Conservation (phyloP, 2,329 filamentous ascomycete species). For the Colletotrichum nymphaeae region DNA sequence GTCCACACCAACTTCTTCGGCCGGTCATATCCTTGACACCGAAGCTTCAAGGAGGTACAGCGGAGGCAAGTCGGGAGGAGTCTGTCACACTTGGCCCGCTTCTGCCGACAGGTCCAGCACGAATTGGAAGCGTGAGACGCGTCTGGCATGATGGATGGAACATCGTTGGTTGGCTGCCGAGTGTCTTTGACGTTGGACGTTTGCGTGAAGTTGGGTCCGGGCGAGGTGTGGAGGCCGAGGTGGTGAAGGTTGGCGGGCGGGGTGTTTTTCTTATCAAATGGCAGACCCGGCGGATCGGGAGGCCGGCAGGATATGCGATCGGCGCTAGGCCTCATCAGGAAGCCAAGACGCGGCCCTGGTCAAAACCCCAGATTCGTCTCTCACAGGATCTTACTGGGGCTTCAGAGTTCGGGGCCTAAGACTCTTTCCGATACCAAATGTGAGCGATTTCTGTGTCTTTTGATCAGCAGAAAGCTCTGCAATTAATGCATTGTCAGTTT, state of each 20-base stretch:
- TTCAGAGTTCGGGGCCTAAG: no score
- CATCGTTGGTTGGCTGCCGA: conserved; percentile 5
- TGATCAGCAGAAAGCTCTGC: no score
- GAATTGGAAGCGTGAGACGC: conserved; percentile 25
- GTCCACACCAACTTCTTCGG: conserved; percentile 28
- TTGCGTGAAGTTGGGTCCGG: neutral
- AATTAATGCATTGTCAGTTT: no score
- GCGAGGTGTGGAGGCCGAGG: neutral
- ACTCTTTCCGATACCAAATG: no score
- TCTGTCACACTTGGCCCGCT: conserved; percentile 32
- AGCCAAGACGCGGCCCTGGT: conserved; percentile 33
- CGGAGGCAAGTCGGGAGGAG: conserved; percentile 21
- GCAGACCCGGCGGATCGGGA: neutral
- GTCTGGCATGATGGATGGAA: conserved; percentile 20
- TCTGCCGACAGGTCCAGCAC: conserved; percentile 28
- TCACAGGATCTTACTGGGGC: neutral
- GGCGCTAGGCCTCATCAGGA: conserved; percentile 10
- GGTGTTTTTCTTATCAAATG: conserved; percentile 5
- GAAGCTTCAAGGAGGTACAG: conserved; percentile 27
- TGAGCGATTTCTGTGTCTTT: no score
- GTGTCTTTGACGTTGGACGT: neutral
- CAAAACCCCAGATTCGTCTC: conserved; percentile 15
- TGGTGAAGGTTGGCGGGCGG: neutral
- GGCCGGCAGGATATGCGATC: neutral
- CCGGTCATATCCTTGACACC: conserved; percentile 25